These are phyloP conservation scores for Brettanomyces bruxellensis DNA, from an alignment of 805 yeast species.

Conservation along the genomic window DNA sequence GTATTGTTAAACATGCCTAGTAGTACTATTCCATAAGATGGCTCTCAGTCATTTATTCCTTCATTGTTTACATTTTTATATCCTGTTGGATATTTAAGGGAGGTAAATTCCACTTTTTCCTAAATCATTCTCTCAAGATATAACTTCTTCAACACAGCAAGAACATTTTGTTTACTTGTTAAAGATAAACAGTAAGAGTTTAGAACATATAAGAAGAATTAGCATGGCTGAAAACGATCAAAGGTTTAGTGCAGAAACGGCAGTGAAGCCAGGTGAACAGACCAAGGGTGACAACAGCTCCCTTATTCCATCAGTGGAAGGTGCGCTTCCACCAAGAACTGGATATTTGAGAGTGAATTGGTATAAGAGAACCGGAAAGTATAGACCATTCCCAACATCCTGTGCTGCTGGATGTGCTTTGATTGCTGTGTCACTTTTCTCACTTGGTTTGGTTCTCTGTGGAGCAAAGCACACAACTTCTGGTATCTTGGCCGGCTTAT, in stretches of 20 bases:
- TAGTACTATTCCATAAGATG: too few species aligned
- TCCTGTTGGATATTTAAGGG: background rate
- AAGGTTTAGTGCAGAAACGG: conserved; percentile 17
- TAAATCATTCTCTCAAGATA: too few species aligned
- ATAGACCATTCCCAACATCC: conserved; percentile 39
- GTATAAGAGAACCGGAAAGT: conserved; percentile 31
- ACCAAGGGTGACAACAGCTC: conserved; percentile 8
- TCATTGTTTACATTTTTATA: too few species aligned
- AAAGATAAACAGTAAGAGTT: background rate
- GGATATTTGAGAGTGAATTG: conserved; percentile 33
- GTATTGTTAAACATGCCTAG: too few species aligned
- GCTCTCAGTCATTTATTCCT: too few species aligned
- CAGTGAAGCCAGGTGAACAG: conserved; percentile 11
- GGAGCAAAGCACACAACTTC: conserved; percentile 37
- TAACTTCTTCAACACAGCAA: too few species aligned
- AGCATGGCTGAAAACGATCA: conserved; percentile 13
- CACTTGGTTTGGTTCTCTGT: conserved; percentile 34
- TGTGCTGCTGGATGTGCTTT: conserved; percentile 41
- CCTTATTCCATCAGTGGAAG: conserved; percentile 4
- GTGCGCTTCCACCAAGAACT: conserved; percentile 30
- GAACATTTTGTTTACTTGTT: background rate
- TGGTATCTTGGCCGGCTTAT: conserved; percentile 33
- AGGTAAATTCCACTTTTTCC: background rate
- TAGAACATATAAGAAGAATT: background rate
- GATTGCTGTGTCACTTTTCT: conserved; percentile 38